phyloP scores from a whole-genome alignment of 208 protist genomes.

The Trypanosoma theileri region DNA sequence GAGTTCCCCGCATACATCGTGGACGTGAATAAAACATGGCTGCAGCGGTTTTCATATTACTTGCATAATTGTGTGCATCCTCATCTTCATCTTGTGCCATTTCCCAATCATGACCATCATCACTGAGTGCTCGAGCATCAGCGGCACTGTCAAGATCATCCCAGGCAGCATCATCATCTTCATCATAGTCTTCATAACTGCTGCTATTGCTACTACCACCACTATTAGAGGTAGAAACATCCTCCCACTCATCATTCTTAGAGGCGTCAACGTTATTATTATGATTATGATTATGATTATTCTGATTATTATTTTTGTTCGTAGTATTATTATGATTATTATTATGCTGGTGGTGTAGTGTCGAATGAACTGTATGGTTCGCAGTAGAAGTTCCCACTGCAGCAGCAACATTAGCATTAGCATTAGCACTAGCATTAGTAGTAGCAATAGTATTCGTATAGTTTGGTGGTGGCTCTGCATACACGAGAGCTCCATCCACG shows the following conservation, averaged over 20 bases:
- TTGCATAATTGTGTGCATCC: too few relatives aligned
- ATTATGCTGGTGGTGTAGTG: too few relatives aligned
- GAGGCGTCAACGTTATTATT: neutral
- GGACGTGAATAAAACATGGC: constrained; percentile 78
- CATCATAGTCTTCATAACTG: constrained; percentile 25
- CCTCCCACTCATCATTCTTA: constrained; percentile 34
- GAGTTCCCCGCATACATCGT: constrained; percentile 31
- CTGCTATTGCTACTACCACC: constrained; percentile 31
- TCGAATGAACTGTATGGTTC: too few relatives aligned
- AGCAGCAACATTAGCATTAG: constrained; percentile 8
- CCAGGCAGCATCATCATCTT: constrained; percentile 73
- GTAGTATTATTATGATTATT: too few relatives aligned
- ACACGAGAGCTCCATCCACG: constrained; percentile 84
- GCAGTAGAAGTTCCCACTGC: neutral
- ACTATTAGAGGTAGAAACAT: constrained; percentile 16
- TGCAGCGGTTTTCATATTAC: neutral
- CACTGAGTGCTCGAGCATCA: constrained; percentile 43
- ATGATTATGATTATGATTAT: too few relatives aligned
- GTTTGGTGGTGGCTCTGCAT: constrained; percentile 79
- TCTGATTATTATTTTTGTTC: too few relatives aligned
- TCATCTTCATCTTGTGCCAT: too few relatives aligned
- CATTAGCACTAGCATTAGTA: neutral
- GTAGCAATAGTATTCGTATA: constrained; percentile 39
- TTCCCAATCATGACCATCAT: constrained; percentile 34
- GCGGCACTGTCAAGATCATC: constrained; percentile 62